Base-by-base conservation (phyloP, 75 land plant genomes). In the Selaginella tamariscina region DNA sequence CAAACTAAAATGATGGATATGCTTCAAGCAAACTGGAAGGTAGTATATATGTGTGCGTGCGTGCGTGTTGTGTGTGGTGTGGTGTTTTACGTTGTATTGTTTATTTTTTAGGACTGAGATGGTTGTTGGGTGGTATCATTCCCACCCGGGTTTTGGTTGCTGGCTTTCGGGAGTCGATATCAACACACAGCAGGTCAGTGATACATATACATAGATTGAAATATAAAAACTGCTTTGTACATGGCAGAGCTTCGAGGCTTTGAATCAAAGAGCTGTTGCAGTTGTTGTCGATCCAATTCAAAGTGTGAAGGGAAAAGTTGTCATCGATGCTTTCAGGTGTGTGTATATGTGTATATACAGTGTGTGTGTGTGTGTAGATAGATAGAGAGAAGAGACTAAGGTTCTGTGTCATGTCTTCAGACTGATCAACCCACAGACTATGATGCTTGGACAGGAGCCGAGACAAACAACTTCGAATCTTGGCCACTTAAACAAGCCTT, bases 151-250 rank as follows among this genome's bases (percentile, higher is more conserved):
- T 28, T 93, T 93, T 77, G 98, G 98, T 20, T 93, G 98, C 72
- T 93, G 98, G 98, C 96, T 93, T 39, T 93, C 98, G 69, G 98
- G 98, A 31, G 98, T 93, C 27, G 98, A 93, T 77, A 93, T 93
- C 5, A 93, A 93, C 56, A 93, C 98, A 1, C 96, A 93, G 54
- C 98, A 93, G 96, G 98, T 93, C 60, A 24, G 56, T 66, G n/a
- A n/a, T n/a, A n/a, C n/a, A n/a, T n/a, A n/a, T n/a, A n/a, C n/a
- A n/a, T n/a, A n/a, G n/a, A n/a, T n/a, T n/a, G n/a, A n/a, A n/a
- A n/a, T n/a, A n/a, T n/a, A n/a, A n/a, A n/a, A n/a, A n/a, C n/a
- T n/a, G n/a, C n/a, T n/a, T n/a, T n/a, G n/a, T n/a, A n/a, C n/a
- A n/a, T n/a, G n/a, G n/a, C n/a, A 90, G 96, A 93, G 98, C 74